Base-by-base conservation (phyloP, 768 basidiomycete genomes). In the Holtermannia corniformis region DNA sequence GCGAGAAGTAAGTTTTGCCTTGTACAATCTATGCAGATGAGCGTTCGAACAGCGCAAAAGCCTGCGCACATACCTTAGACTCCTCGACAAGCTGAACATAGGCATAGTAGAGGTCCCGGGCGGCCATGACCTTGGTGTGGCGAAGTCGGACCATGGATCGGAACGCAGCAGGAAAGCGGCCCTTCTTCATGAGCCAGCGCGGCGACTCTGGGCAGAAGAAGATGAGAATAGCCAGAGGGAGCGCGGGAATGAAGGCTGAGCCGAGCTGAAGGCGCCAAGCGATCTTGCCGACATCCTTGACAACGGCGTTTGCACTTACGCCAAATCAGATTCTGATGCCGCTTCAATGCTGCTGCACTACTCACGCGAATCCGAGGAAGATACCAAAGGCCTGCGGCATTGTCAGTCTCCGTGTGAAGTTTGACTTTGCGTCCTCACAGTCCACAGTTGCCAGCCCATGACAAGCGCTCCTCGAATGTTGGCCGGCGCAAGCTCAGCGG, bases 401-500 rank as follows among this genome's bases (percentile, higher is more conserved):
- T n/a, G n/a, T n/a, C 19, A 41, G 19, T 12, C 40, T 41, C 7
- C 4, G 16, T 2, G 19, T 52, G 27, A 52, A 46, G 40, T n/a
- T 14, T 1, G 11, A 23, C n/a, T 13, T 32, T 20, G 32, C n/a
- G 7, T 41, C 37, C 37, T 41, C 37, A 41, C 37, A 20, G 46
- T 14, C 71, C 71, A 73, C 0, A 73, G 62, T 32, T 73, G 73
- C 87, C 89, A 91, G 65, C 81, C 85, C 87, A 90, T 90, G 51
- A 88, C 87, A 26, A 91, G 80, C 1, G 83, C 88, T 52, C 89
- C 89, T 60, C 90, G 82, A 49, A 93, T 86, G 16, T 73, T 73
- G 0, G 88, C 81, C 0, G 90, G 90, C 0, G 82, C 75, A 63
- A 85, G 83, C 72, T 95, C 85, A 0, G 84, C 82, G 0, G 84